Evolutionary conservation across 345 rosid species (phyloP).

Genomic region (Citrus cavaleriei): DNA sequence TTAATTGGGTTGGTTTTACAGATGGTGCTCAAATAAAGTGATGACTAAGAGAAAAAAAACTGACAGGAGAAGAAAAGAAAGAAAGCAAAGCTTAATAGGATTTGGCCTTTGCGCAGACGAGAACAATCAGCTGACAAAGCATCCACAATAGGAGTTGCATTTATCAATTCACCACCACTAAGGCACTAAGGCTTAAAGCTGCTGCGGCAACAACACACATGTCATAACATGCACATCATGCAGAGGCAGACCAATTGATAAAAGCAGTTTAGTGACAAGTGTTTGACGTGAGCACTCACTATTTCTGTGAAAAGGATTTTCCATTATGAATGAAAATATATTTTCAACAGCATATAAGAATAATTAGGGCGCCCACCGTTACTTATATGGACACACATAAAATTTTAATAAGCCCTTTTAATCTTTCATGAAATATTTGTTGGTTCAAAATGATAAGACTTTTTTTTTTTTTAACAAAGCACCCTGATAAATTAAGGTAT

Average conservation of each 20-base stretch:
- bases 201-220: background rate
- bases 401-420: too few relatives aligned
- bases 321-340: background rate
- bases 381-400: too few relatives aligned
- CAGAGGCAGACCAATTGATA: background rate
- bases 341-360: background rate
- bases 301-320: background rate
- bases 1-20: background rate
- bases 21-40: background rate
- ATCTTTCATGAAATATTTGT: too few relatives aligned
- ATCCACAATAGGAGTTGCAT: slow-evolving; percentile 15
- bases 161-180: slow-evolving; percentile 14
- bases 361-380: background rate
- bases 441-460: too few relatives aligned
- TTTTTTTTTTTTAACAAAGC: too few relatives aligned
- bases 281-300: background rate
- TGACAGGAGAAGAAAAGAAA: background rate
- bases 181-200: background rate
- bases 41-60: background rate
- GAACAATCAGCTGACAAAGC: slow-evolving; percentile 17
- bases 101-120: slow-evolving; percentile 9
- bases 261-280: background rate
- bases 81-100: background rate
- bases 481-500: too few relatives aligned
- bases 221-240: background rate